Conservation (phyloP, 2,329 filamentous ascomycete species). For the Amauroascus niger region DNA sequence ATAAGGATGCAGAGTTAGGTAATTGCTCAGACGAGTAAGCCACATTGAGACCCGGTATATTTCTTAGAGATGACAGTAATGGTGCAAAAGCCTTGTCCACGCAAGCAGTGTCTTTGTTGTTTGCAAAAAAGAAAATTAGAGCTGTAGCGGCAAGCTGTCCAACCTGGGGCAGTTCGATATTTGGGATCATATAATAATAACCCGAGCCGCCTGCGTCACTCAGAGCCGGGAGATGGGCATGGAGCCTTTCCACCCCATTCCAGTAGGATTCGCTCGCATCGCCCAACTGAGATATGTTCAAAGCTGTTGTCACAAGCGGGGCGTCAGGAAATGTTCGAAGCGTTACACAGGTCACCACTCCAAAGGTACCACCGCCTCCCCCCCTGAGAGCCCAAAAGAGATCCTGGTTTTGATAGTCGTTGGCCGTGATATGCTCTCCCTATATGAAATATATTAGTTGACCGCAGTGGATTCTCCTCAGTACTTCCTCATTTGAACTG, state of each 20-base stretch:
- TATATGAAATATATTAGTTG: conserved; percentile 18
- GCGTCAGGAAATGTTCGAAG: conserved; percentile 33
- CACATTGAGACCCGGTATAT: conserved; percentile 8
- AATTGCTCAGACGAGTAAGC: not conserved
- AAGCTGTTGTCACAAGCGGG: conserved; percentile 3
- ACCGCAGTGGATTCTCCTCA: not conserved
- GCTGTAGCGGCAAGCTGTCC: not conserved
- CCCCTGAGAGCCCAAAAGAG: conserved; percentile 56
- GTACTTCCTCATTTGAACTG: conserved; percentile 24
- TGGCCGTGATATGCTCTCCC: conserved; percentile 44
- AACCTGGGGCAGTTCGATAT: not conserved
- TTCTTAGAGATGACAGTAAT: conserved; percentile 2
- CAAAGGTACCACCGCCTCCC: conserved; percentile 52
- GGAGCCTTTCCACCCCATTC: conserved; percentile 14
- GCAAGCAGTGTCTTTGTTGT: conserved; percentile 2
- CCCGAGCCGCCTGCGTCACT: conserved; percentile 15
- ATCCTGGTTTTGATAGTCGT: conserved; percentile 42
- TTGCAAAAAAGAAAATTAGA: conserved; percentile 8
- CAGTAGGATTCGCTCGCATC: conserved; percentile 13
- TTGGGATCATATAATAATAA: conserved; percentile 16
- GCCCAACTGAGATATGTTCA: conserved; percentile 14
- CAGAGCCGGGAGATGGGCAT: conserved; percentile 13
- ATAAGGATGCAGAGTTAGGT: not conserved
- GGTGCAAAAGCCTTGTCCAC: conserved; percentile 10
- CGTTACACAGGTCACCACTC: conserved; percentile 48